A percentile compares a stretch with the other conserved stretches of the same genome.
These are phyloP conservation scores for Oligophagozyma castellii DNA, from an alignment of 1,139 yeast species.

Conservation along the genomic window DNA sequence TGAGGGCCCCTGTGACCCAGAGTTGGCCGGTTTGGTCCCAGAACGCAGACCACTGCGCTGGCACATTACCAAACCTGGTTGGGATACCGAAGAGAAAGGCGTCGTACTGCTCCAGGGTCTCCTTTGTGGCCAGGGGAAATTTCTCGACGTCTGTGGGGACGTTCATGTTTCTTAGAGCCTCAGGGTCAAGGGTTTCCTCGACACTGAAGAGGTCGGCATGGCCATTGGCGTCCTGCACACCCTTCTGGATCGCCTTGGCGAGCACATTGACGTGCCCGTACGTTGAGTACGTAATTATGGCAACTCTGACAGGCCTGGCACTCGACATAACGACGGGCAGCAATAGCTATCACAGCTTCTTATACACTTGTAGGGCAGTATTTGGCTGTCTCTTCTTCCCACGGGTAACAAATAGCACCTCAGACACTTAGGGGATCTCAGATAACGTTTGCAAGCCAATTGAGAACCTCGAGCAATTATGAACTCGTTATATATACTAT, in stretches of 20 bases:
- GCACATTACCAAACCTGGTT: conserved; percentile 48
- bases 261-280: conserved; percentile 46
- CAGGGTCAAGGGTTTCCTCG: conserved; percentile 49
- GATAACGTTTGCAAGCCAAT: no score
- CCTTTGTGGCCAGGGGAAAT: conserved; percentile 38
- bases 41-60: conserved; percentile 51
- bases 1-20: conserved; percentile 44
- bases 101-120: conserved; percentile 38
- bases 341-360: no score
- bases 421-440: no score
- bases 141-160: conserved; percentile 47
- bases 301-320: conserved; percentile 43
- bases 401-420: no score
- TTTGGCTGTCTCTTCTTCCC: no score
- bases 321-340: no score
- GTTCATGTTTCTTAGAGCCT: conserved; percentile 43
- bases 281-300: conserved; percentile 47
- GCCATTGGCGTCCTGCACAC: conserved; percentile 48
- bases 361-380: no score
- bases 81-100: conserved; percentile 54
- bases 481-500: no score
- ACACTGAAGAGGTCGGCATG: conserved; percentile 44
- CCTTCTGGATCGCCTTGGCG: conserved; percentile 43
- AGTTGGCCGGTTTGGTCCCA: conserved; percentile 49
- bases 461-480: no score